A percentile compares a stretch with the other conserved stretches of the same genome.
Evolutionary conservation across 2,329 filamentous ascomycete genomes (phyloP).

Genomic region (Ambrosiella xylebori): DNA sequence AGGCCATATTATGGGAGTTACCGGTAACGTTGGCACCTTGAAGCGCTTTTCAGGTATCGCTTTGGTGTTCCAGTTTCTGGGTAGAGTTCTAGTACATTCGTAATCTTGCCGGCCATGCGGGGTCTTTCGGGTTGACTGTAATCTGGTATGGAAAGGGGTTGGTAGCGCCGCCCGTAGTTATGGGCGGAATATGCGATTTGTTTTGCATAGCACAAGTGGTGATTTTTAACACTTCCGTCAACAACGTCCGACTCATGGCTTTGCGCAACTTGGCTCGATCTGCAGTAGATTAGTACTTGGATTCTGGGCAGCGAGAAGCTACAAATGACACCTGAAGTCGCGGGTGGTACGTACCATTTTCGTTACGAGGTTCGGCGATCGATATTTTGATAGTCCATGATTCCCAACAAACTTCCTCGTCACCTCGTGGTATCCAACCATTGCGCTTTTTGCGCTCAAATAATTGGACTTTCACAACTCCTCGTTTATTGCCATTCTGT

Average conservation of each 20-base stretch:
- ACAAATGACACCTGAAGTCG: no score
- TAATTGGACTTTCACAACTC: slow-evolving; percentile 75
- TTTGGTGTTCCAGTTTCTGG: background rate
- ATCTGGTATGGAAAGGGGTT: slow-evolving; percentile 96
- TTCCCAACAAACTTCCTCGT: slow-evolving; percentile 96
- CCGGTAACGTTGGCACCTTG: no score
- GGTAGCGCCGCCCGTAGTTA: slow-evolving; percentile 75
- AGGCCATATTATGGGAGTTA: no score
- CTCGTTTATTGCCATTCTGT: slow-evolving; percentile 42
- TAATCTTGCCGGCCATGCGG: slow-evolving; percentile 45
- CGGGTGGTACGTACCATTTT: slow-evolving; percentile 48
- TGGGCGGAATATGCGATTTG: slow-evolving; percentile 86
- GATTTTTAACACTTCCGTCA: slow-evolving; percentile 78
- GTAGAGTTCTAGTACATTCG: slow-evolving; percentile 12
- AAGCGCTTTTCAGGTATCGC: no score
- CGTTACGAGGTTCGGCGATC: slow-evolving; percentile 75
- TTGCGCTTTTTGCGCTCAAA: slow-evolving; percentile 82
- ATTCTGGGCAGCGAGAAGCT: background rate
- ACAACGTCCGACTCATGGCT: slow-evolving; percentile 78
- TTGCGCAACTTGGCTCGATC: slow-evolving; percentile 77
- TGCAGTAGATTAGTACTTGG: slow-evolving; percentile 20
- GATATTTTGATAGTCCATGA: slow-evolving; percentile 87
- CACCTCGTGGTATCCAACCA: slow-evolving; percentile 59
- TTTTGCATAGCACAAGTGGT: slow-evolving; percentile 72
- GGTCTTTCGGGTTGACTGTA: slow-evolving; percentile 65